Base-by-base conservation (phyloP, 768 basidiomycete species). In the Psilocybe azurescens region DNA sequence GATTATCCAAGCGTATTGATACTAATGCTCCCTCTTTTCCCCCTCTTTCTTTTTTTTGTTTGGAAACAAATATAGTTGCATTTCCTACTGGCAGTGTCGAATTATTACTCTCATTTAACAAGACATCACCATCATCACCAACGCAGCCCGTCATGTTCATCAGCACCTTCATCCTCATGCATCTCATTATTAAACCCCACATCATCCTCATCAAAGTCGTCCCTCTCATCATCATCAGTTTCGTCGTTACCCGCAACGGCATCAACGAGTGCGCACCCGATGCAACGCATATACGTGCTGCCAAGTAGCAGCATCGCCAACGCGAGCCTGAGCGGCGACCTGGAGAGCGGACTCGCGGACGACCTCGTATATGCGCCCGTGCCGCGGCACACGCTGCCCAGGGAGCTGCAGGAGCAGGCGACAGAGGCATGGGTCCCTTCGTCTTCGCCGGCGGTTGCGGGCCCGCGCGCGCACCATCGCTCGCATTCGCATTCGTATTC, bases 311-410 rank as follows among this genome's bases (percentile, higher is more conserved):
- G 60, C 52, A 7, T 66, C 63, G 39, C 62, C 61, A 30, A 64
- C 63, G 32, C 52, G 8, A 53, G 32, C 13, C 33, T 53, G 14
- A 53, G 33, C 50, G 65, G 61, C 14, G 69, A 66, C 41, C 48
- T 60, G 49, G 67, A 67, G 58, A 61, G 48, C 46, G 59, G 63
- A n/a, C 53, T 47, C 44, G 73, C 70, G 53, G 66, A 70, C 49
- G 73, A 79, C 62, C 63, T 87, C 32, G 83, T 93, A n/a, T 93
- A 91, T 69, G 87, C 89, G n/a, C 89, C 89, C 11, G 81, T 93
- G 1, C 83, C 88, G 0, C 71, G 89, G 44, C 79, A 74, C 61
- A 79, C 83, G 11, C 74, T 91, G 9, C 82, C 90, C 8, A 78
- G 80, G 38, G 76, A 84, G 53, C 74, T 84, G 20, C 86, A 84